Evolutionary conservation across 768 basidiomycete species (phyloP).

Genomic region (Dioszegia hungarica): DNA sequence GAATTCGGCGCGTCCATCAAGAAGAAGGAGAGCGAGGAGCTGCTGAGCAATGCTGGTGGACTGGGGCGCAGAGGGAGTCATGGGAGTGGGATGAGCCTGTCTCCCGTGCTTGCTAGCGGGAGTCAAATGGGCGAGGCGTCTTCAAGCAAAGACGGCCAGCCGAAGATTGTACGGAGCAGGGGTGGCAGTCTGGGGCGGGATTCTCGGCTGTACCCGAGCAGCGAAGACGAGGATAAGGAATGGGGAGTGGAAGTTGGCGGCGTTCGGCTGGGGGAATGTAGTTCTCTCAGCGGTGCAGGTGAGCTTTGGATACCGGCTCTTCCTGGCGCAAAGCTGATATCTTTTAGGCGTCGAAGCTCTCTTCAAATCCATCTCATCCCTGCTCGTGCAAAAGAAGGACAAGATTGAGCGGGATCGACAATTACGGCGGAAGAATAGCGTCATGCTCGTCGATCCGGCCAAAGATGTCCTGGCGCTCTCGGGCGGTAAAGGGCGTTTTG

Average conservation of each 20-base stretch:
- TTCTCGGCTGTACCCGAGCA: constrained; percentile 24
- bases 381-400: constrained; percentile 35
- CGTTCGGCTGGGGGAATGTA: constrained; percentile 37
- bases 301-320: constrained; percentile 4
- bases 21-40: constrained; percentile 27
- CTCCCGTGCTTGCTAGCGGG: too few species aligned
- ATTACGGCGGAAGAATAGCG: constrained; percentile 29
- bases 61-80: not conserved
- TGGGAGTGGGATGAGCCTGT: not conserved
- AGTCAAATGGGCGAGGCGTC: too few species aligned
- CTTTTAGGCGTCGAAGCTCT: constrained; percentile 36
- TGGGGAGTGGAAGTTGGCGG: constrained; percentile 41
- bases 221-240: constrained; percentile 12
- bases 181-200: constrained; percentile 36
- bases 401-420: constrained; percentile 38
- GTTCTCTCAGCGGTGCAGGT: constrained; percentile 39
- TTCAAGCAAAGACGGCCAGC: not conserved
- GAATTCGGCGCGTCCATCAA: constrained; percentile 40
- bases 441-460: constrained; percentile 36
- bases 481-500: not conserved
- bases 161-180: constrained; percentile 12
- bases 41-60: constrained; percentile 9
- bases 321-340: not conserved
- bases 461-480: constrained; percentile 4
- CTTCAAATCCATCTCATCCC: constrained; percentile 33